phyloP scores from a whole-genome alignment of 75 land plant genomes.

The Pinus taeda region DNA sequence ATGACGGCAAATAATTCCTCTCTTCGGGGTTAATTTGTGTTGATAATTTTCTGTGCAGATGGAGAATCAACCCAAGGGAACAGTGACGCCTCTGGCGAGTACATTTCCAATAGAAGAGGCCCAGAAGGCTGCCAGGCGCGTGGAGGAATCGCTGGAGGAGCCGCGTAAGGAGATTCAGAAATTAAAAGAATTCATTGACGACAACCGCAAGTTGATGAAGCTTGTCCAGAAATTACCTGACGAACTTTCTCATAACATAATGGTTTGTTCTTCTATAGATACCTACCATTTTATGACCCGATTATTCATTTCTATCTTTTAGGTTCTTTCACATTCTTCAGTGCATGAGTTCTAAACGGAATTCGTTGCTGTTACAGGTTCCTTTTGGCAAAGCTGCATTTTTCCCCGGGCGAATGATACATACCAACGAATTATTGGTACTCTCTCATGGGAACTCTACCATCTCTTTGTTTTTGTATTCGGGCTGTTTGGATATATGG shows the following conservation, averaged over 20 bases:
- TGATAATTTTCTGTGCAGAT: background rate
- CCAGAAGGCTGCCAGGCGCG: constrained; percentile 44
- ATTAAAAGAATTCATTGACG: constrained; percentile 40
- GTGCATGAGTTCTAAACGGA: background rate
- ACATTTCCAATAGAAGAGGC: constrained; percentile 59
- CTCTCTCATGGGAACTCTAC: background rate
- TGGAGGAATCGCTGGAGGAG: constrained; percentile 47
- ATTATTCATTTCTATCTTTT: background rate
- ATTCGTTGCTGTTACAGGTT: constrained; percentile 40
- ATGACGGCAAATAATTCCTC: background rate
- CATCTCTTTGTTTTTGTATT: background rate
- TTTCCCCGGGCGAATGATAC: constrained; percentile 83
- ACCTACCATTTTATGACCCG: too few species aligned
- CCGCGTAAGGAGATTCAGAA: constrained; percentile 40
- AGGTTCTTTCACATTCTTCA: constrained; percentile 1
- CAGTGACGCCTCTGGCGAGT: constrained; percentile 64
- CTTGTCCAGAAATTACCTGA: constrained; percentile 80
- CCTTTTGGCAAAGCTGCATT: constrained; percentile 95
- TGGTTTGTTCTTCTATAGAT: constrained; percentile 36
- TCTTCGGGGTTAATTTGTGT: background rate
- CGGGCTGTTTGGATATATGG: background rate
- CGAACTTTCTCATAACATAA: constrained; percentile 69
- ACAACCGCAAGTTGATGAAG: constrained; percentile 59
- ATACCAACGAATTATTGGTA: constrained; percentile 93
- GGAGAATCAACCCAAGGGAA: constrained; percentile 40